phyloP scores from a whole-genome alignment of 306 rosid genomes.

The Quercus mongolica region DNA sequence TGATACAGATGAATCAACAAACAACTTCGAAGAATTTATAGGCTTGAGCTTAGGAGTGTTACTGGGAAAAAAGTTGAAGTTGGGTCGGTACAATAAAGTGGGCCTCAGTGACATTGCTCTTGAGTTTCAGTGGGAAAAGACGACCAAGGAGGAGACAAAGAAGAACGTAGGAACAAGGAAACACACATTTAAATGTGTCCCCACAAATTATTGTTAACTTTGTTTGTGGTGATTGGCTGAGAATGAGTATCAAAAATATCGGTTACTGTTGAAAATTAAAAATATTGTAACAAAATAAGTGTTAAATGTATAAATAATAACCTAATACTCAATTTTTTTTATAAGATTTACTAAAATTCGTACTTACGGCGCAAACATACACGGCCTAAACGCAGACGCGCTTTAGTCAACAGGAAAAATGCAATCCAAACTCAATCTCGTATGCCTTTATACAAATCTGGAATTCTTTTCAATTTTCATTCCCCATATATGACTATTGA shows the following conservation, averaged over 20 bases:
- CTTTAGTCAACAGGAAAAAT: too few relatives aligned
- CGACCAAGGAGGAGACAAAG: background rate
- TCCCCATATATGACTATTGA: too few relatives aligned
- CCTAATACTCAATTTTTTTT: too few relatives aligned
- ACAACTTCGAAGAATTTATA: slow-evolving; percentile 23
- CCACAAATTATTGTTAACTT: background rate
- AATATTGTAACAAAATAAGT: too few relatives aligned
- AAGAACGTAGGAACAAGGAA: background rate
- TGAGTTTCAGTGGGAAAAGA: background rate
- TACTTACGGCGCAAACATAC: too few relatives aligned
- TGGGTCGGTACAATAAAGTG: slow-evolving; percentile 19
- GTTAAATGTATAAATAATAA: too few relatives aligned
- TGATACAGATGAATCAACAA: slow-evolving; percentile 27
- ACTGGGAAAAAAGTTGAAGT: background rate
- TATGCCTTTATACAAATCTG: too few relatives aligned
- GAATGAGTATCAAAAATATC: background rate
- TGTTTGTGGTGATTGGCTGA: background rate
- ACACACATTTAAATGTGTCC: background rate
- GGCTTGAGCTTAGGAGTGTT: slow-evolving; percentile 15
- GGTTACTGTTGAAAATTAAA: too few relatives aligned
- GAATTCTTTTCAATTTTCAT: too few relatives aligned
- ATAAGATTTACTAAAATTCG: too few relatives aligned
- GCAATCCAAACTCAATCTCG: too few relatives aligned
- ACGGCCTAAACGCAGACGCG: too few relatives aligned
- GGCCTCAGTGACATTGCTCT: slow-evolving; percentile 29